Conservation (phyloP, 2,329 filamentous ascomycete genomes). For the Penicillium sp. region DNA sequence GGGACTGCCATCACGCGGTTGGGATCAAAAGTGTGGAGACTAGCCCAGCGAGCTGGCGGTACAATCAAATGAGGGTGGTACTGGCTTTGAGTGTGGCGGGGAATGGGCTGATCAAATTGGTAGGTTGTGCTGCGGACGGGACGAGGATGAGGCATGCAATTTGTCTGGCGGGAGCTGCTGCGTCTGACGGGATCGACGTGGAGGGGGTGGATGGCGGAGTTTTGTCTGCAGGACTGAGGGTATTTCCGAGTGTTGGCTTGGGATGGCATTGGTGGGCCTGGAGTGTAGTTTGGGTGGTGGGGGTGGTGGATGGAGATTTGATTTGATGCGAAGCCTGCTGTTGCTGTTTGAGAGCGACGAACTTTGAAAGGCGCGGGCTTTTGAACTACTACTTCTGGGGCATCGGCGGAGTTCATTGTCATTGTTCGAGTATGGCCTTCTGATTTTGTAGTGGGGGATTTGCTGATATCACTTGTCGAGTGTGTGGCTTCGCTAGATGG, state of each 20-base stretch:
- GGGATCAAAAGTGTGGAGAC: conserved; percentile 21
- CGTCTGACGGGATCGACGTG: conserved; percentile 11
- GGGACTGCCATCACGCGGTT: conserved; percentile 22
- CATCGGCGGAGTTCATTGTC: conserved; percentile 37
- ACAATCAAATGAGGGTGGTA: conserved; percentile 22
- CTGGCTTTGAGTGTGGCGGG: conserved; percentile 31
- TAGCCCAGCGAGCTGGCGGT: conserved; percentile 21
- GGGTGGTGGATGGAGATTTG: conserved; percentile 27
- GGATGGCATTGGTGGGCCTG: conserved; percentile 8
- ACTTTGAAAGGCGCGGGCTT: conserved; percentile 23
- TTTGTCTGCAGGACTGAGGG: conserved; percentile 15
- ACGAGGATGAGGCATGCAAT: conserved; percentile 1
- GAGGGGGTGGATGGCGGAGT: conserved; percentile 2
- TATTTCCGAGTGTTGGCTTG: conserved; percentile 17
- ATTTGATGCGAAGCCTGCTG: conserved; percentile 11
- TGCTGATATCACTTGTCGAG: neutral
- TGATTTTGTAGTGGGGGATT: neutral
- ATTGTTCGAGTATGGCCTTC: conserved; percentile 24
- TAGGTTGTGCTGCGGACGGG: conserved; percentile 22
- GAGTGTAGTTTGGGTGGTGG: conserved; percentile 27
- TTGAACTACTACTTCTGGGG: conserved; percentile 34
- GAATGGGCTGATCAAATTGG: conserved; percentile 28
- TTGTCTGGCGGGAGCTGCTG: conserved; percentile 6
- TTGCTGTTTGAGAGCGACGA: conserved; percentile 25
- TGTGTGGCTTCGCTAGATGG: conserved; percentile 2